phyloP scores from a whole-genome alignment of 139 green algal genomes.

The Chlamydomonas applanata region DNA sequence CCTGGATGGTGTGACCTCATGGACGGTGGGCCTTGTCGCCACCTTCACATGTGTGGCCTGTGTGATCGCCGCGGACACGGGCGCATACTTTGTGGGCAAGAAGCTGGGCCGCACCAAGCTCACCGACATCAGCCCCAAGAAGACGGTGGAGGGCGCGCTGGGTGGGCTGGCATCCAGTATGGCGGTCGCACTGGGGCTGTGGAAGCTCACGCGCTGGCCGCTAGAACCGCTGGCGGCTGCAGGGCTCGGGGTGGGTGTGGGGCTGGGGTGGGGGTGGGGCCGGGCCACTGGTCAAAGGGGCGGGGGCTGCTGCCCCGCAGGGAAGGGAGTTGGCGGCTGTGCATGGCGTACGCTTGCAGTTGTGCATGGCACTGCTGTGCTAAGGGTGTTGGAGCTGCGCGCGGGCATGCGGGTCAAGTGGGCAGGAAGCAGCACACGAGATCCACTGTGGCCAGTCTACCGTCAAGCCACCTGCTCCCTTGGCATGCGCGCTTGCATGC shows the following conservation, averaged over 20 bases:
- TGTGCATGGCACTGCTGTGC: background rate
- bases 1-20: constrained; percentile 24
- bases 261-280: background rate
- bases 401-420: no score
- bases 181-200: constrained; percentile 31
- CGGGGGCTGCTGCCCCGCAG: no score
- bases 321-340: no score
- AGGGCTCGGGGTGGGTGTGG: constrained; percentile 20
- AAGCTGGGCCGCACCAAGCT: constrained; percentile 77
- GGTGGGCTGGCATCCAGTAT: constrained; percentile 71
- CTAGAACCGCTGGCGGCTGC: constrained; percentile 18
- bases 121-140: constrained; percentile 87
- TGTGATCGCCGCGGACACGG: constrained; percentile 87
- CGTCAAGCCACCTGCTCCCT: no score
- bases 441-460: no score
- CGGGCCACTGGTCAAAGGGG: no score
- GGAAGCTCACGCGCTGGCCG: constrained; percentile 21
- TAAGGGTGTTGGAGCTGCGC: background rate
- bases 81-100: constrained; percentile 83
- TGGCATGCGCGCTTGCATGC: no score
- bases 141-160: constrained; percentile 90
- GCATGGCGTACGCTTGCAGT: no score
- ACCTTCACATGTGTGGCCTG: constrained; percentile 74
- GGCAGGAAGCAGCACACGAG: no score
- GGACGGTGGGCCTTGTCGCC: constrained; percentile 80